Percentiles rank a stretch among this genome's conserved stretches.
Conservation (phyloP, 495 filamentous ascomycete species). For the Aspergillus funiculosus region DNA sequence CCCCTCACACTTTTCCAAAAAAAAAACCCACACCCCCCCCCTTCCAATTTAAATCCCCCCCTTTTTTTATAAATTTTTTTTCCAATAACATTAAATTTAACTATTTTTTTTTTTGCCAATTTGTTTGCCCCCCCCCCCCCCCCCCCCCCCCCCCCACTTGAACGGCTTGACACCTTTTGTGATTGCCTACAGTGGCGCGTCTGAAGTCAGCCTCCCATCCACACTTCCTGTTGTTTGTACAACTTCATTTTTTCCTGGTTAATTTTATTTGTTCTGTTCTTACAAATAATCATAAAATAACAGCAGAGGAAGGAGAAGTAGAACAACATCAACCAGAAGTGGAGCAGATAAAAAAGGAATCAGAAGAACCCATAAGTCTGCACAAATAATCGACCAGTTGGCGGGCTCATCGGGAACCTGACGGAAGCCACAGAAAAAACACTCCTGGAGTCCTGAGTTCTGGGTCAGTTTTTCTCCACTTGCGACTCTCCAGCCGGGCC, state of each 20-base stretch:
- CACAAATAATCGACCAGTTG: neutral
- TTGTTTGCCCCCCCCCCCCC: neutral
- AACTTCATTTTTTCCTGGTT: conserved; percentile 4
- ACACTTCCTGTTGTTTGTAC: neutral
- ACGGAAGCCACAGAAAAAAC: conserved; percentile 1
- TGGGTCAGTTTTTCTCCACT: neutral
- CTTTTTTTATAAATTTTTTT: conserved; percentile 5
- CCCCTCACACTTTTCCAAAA: too few relatives aligned
- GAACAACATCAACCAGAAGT: too few relatives aligned
- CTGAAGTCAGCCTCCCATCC: conserved; percentile 20
- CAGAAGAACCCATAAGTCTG: neutral
- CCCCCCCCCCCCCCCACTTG: conserved; percentile 9
- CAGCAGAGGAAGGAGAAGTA: neutral
- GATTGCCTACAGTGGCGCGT: conserved; percentile 18
- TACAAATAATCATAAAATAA: neutral
- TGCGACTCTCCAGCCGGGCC: neutral
- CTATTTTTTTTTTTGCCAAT: neutral
- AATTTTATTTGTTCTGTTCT: neutral
- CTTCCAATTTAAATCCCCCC: neutral
- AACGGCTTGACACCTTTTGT: conserved; percentile 2
- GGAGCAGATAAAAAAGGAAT: neutral
- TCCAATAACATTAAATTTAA: neutral
- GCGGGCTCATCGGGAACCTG: neutral
- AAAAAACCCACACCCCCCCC: too few relatives aligned
- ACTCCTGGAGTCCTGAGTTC: neutral